Base-by-base conservation (phyloP, 768 basidiomycete genomes). In the Dentipellis fragilis region DNA sequence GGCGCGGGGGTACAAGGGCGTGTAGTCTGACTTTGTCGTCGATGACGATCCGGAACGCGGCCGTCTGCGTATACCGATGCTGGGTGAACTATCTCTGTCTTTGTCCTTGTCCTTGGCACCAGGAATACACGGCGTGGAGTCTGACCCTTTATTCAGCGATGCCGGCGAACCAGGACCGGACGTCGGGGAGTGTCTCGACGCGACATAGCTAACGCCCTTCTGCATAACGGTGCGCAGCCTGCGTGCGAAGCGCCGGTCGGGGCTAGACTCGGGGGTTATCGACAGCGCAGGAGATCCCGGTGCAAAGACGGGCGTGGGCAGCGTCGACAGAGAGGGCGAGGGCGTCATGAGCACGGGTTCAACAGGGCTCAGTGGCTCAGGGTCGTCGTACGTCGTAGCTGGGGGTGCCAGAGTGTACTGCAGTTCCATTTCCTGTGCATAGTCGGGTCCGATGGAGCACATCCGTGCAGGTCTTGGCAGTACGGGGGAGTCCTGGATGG, bases 181-280 rank as follows among this genome's bases (percentile, higher is more conserved):
- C 14, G 36, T n/a, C 19, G 57, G 39, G 3, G 54, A 51, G 10
- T 52, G 22, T 10, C 46, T 38, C 16, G 50, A 22, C 10, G 50
- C 29, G 21, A 57, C 22, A 35, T 49, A 53, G 54, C 51, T 34
- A 37, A 45, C 36, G 29, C 36, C 36, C 12, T 58, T 51, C 37
- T 54, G 23, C 21, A 50, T 34, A 10, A 37, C 36, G 10, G 2
- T n/a, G 17, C 46, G 54, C 6, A 49, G 23, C 4, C 17, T 45
- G 22, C 17, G n/a, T 34, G 17, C 34, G 21, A 48, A 38, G 8
- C 34, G 16, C 42, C 21, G n/a, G 36, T 49, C 45, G 8, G 57
- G 40, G 40, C 54, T 58, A 3, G 40, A 53, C 51, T 55, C 57
- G 6, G 48, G 57, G 8, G 57, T 22, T 38, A 12, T 46, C 12